Conservation (phyloP, 2,329 filamentous ascomycete genomes). For the Ceratocystis huliohia region DNA sequence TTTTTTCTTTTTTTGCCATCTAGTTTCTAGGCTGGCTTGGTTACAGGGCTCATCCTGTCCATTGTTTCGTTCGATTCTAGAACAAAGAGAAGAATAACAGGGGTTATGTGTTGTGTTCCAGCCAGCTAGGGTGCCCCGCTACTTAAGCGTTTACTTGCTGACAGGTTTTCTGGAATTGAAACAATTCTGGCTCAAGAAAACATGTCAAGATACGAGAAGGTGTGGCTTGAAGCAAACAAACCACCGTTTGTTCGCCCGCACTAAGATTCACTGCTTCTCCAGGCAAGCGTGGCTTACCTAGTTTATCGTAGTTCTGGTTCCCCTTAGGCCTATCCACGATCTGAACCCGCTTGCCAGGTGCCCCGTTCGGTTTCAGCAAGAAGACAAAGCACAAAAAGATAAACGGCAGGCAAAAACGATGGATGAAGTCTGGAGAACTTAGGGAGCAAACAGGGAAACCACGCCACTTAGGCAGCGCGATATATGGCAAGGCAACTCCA, state of each 20-base stretch:
- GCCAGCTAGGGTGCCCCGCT: background rate
- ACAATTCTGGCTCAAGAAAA: background rate
- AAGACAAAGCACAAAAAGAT: background rate
- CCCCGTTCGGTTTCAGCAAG: background rate
- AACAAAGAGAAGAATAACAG: background rate
- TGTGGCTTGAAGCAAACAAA: background rate
- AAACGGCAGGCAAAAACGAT: background rate
- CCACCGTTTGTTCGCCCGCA: background rate
- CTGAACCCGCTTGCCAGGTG: background rate
- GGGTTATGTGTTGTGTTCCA: background rate
- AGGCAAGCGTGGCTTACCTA: background rate
- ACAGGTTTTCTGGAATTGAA: background rate
- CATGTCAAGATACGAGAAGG: background rate
- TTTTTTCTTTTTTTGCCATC: background rate
- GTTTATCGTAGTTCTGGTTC: background rate
- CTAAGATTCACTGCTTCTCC: background rate
- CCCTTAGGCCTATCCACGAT: background rate
- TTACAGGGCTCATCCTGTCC: background rate
- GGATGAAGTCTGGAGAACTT: background rate
- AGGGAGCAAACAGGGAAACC: background rate
- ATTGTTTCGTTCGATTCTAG: constrained; percentile 3
- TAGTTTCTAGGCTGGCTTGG: background rate
- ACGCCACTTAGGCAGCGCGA: background rate
- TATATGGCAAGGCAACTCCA: background rate
- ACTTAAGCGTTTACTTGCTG: background rate